These are phyloP conservation scores for Purpureocillium lavendulum DNA, from an alignment of 2,329 filamentous ascomycete genomes.

Conservation along the genomic window DNA sequence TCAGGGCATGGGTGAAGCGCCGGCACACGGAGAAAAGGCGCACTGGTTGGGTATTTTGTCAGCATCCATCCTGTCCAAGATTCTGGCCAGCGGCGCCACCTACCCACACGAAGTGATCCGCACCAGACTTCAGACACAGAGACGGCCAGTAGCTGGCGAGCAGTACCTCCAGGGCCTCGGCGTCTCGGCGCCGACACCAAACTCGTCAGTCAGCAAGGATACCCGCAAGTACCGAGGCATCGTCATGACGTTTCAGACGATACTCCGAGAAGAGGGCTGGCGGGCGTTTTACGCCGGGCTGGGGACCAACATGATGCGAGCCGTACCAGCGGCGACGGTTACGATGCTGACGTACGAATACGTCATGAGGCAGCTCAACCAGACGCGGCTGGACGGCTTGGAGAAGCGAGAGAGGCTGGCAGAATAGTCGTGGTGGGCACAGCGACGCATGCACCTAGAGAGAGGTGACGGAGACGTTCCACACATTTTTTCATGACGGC, in stretches of 20 bases:
- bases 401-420: constrained; percentile 17
- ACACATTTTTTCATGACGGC: background rate
- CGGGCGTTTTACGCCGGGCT: constrained; percentile 94
- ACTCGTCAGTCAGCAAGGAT: constrained; percentile 17
- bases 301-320: constrained; percentile 95
- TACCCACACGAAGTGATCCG: constrained; percentile 97
- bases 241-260: constrained; percentile 72
- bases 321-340: constrained; percentile 89
- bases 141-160: constrained; percentile 55
- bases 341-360: constrained; percentile 98
- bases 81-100: constrained; percentile 87
- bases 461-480: constrained; percentile 10
- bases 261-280: constrained; percentile 89
- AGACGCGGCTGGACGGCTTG: constrained; percentile 29
- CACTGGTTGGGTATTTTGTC: constrained; percentile 80
- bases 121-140: constrained; percentile 88
- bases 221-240: constrained; percentile 66
- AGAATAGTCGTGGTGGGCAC: background rate
- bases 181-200: constrained; percentile 24
- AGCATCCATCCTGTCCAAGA: constrained; percentile 88
- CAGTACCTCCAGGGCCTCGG: constrained; percentile 43
- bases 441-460: background rate
- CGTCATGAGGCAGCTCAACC: constrained; percentile 45
- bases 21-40: constrained; percentile 31
- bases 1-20: constrained; percentile 68